Evolutionary conservation across 2,329 filamentous ascomycete species (phyloP), one percentile per base, ranked within the genome.

Genomic region (Claviceps lovelessii): DNA sequence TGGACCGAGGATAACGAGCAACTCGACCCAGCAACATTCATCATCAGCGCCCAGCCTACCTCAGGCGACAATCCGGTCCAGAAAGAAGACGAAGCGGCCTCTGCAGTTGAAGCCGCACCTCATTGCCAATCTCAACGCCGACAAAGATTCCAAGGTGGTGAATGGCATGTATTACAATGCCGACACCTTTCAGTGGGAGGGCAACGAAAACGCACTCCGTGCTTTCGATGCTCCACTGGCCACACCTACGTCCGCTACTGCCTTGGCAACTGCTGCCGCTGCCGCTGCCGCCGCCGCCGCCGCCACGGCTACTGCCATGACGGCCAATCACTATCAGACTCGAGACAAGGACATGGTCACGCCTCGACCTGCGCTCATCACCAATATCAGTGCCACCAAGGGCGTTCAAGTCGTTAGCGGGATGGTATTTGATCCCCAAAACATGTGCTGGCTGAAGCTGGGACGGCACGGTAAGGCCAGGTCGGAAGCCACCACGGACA

Each of bases 371-470:
- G 90, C 91, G 6, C 78, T 98, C 19, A 98, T 98, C 63, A 90
- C 90, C 50, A 93, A 95, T 60, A 88, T 96, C 60, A 87, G 86
- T 54, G 79, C 84, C 5, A 84, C 85, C 58, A 88, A 91, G 64
- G 90, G 89, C 58, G 86, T 95, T 15, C 90, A 96, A 70, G 86
- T 96, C 41, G 90, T 96, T 56, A 88, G 90, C n/a, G 89, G 90
- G 61, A 98, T 98, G 93, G 86, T 97, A 10, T 98, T 97, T 67
- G 93, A 98, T 65, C 93, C 93, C 4, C 85, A 89, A 58, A 88
- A 88, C 62, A 97, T 98, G 91, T 94, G 90, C 68, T 98, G 93
- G 93, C 78, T 97, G 55, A 96, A 95, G 69, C 75, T 93, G 58
- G 74, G 77, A 49, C 68, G 73, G 19, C 67, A 76, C 35, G 67